These are phyloP conservation scores for Talinum fruticosum DNA, from an alignment of 148 eudicot genomes.

Conservation along the genomic window DNA sequence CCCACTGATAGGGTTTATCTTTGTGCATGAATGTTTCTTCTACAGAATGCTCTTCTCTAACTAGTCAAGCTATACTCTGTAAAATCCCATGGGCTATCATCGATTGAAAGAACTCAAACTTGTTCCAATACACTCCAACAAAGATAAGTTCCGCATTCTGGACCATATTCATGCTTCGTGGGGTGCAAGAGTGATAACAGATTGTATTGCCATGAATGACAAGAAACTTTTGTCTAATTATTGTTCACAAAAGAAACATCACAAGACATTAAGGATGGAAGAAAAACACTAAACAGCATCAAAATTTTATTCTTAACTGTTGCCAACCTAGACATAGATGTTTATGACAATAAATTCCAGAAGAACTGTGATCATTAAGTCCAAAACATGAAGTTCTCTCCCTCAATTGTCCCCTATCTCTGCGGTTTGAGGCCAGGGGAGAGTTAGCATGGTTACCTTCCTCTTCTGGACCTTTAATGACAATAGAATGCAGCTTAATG, in stretches of 20 bases:
- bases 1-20: neutral
- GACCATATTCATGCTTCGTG: neutral
- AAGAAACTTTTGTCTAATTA: neutral
- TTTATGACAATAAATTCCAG: neutral
- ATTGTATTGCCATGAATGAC: neutral
- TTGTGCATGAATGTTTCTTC: neutral
- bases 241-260: neutral
- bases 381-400: neutral
- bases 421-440: neutral
- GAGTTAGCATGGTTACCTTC: slow-evolving; percentile 51
- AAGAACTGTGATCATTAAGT: neutral
- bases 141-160: neutral
- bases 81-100: neutral
- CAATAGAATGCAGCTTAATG: slow-evolving; percentile 77
- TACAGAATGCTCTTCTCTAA: neutral
- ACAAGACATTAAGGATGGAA: neutral
- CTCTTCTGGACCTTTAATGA: slow-evolving; percentile 78
- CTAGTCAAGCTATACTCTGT: neutral
- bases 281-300: neutral
- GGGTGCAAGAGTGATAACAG: neutral
- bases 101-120: neutral
- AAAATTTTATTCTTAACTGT: neutral
- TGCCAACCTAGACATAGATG: neutral
- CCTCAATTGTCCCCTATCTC: neutral
- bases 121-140: neutral